A percentile compares a stretch with the other conserved stretches of the same genome.
These are phyloP conservation scores for Penicillium occitanis DNA, from an alignment of 2,329 filamentous ascomycete genomes.

Conservation along the genomic window DNA sequence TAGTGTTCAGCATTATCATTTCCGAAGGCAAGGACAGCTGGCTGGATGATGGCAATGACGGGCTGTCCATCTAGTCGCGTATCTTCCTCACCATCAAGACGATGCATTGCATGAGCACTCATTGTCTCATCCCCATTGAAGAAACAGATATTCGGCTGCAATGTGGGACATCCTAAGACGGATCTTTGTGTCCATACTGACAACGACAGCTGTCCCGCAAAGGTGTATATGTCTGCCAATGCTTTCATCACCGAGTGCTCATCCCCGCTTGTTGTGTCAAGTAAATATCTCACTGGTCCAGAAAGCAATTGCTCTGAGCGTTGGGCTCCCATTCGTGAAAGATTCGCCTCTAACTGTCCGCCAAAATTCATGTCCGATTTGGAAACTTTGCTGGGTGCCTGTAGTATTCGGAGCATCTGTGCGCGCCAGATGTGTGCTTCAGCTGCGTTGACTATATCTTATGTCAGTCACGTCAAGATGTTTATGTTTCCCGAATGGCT, in stretches of 20 bases:
- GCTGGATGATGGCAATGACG: slow-evolving; percentile 25
- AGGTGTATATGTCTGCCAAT: background rate
- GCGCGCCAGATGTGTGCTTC: slow-evolving; percentile 28
- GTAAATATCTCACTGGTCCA: background rate
- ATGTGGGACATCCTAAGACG: slow-evolving; percentile 16
- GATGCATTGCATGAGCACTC: slow-evolving; percentile 25
- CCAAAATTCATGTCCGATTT: background rate
- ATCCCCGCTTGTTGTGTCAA: background rate
- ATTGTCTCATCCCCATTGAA: background rate
- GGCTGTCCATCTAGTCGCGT: slow-evolving; percentile 22
- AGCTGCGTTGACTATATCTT: slow-evolving; percentile 21
- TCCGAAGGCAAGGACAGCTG: slow-evolving; percentile 26
- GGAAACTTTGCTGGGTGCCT: background rate
- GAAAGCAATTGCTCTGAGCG: background rate
- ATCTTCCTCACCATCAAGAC: slow-evolving; percentile 27
- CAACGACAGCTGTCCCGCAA: slow-evolving; percentile 22
- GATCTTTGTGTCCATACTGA: slow-evolving; percentile 27
- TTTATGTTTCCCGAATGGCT: background rate
- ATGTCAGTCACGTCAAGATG: background rate
- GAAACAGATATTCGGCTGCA: background rate
- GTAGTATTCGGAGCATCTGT: slow-evolving; percentile 24
- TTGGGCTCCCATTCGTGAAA: background rate
- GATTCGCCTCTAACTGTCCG: background rate
- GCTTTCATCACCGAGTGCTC: background rate
- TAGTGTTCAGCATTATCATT: slow-evolving; percentile 28